Evolutionary conservation across 169 alveolate species (phyloP), one percentile per base, ranked within the genome.

Genomic region (Cryptosporidium canis): DNA sequence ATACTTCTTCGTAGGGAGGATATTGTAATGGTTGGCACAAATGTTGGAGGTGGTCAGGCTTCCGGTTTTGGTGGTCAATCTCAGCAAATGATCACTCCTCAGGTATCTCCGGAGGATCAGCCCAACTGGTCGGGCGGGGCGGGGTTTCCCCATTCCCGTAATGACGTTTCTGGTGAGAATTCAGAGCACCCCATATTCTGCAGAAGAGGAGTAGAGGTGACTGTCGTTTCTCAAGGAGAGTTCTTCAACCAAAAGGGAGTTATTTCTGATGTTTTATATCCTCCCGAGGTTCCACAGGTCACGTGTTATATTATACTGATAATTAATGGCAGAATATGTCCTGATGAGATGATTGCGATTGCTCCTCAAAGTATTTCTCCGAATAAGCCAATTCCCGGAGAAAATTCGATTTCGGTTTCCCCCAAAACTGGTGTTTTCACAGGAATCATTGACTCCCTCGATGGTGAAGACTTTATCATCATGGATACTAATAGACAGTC

Each of bases 331-430:
- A 33, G 61, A 77, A 61, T 77, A n/a, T 44, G 64, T 11, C 87
- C 87, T 41, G 87, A 77, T 58, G 87, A 77, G 24, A 77, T 77
- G 55, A 77, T 77, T 61, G 87, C 87, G 24, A 77, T 77, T 58
- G 68, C 87, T 37, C 87, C 87, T 27, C 87, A 58, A 39, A 77
- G 87, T 18, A 35, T 77, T 41, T 35, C 72, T 39, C 87, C 87
- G 3, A 77, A 77, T 39, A 55, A 55, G 27, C 87, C 87, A 4
- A 21, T 12, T 77, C 47, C 55, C 8, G 87, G 87, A 21, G 77
- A 77, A 4, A 77, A 58, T 77, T 55, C 87, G 0, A 61, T 77
- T 55, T 55, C 87, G 7, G 72, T 77, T 39, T 58, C 87, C 27
- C 61, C 70, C 58, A 31, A 77, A 58, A 77, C 77, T 29, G 87